Evolutionary conservation across 2,329 filamentous ascomycete species (phyloP).

Genomic region (Phialophora expanda): DNA sequence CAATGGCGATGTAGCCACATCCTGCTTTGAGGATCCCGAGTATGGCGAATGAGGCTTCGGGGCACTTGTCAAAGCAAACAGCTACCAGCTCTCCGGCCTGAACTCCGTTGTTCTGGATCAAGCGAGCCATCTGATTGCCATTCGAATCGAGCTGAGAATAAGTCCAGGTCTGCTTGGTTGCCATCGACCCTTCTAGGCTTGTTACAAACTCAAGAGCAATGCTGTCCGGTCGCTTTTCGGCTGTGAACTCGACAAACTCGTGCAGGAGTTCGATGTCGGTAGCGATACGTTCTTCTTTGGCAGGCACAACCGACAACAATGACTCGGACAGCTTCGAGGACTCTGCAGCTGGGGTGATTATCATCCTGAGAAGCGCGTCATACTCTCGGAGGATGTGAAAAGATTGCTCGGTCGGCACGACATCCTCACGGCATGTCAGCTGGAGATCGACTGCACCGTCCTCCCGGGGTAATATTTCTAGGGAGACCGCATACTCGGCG

Average conservation of each 20-base stretch:
- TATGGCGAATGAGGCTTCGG: slow-evolving; percentile 81
- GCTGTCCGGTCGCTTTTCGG: slow-evolving; percentile 60
- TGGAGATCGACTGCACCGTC: slow-evolving; percentile 62
- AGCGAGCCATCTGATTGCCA: slow-evolving; percentile 73
- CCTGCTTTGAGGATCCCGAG: slow-evolving; percentile 82
- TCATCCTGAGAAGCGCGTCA: slow-evolving; percentile 36
- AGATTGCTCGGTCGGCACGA: slow-evolving; percentile 62
- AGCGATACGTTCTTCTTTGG: slow-evolving; percentile 62
- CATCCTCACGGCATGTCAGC: slow-evolving; percentile 67
- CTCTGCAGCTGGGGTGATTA: slow-evolving; percentile 12
- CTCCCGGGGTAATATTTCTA: slow-evolving; percentile 71
- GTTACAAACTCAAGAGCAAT: slow-evolving; percentile 77
- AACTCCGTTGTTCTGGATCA: slow-evolving; percentile 61
- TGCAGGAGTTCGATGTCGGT: slow-evolving; percentile 70
- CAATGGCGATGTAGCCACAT: slow-evolving; percentile 79
- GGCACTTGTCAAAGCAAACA: slow-evolving; percentile 82
- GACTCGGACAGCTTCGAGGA: not conserved
- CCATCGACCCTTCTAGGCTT: slow-evolving; percentile 55
- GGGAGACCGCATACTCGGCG: slow-evolving; percentile 70
- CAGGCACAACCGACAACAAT: slow-evolving; percentile 65
- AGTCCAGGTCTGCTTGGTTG: slow-evolving; percentile 67
- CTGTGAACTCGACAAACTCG: slow-evolving; percentile 74
- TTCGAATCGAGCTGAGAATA: slow-evolving; percentile 73
- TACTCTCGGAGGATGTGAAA: slow-evolving; percentile 27
- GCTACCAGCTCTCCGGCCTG: slow-evolving; percentile 68